phyloP scores from a whole-genome alignment of 345 rosid species.

The Stellera chamaejasme region DNA sequence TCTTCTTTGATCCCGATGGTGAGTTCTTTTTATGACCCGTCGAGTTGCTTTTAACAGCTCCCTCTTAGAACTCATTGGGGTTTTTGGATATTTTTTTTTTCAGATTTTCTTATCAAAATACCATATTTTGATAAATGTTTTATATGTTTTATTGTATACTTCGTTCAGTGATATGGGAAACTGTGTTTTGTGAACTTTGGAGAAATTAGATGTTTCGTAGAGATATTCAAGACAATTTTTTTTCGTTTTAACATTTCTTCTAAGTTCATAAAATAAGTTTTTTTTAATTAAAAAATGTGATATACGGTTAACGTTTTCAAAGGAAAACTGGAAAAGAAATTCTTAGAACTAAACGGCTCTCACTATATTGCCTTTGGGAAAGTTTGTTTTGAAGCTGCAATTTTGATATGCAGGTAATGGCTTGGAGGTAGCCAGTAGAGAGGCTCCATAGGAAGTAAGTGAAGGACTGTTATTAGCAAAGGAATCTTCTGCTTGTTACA shows the following conservation, averaged over 20 bases:
- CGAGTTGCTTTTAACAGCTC: too few species aligned
- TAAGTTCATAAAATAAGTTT: too few species aligned
- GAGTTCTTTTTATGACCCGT: slow-evolving; percentile 8
- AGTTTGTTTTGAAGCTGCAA: slow-evolving; percentile 2
- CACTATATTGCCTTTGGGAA: not conserved
- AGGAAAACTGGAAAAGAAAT: too few species aligned
- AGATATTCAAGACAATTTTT: too few species aligned
- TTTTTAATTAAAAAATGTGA: too few species aligned
- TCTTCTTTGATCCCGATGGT: slow-evolving; percentile 99
- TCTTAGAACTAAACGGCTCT: not conserved
- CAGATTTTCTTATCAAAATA: not conserved
- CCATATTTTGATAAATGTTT: not conserved
- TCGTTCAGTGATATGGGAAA: too few species aligned
- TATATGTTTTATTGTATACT: too few species aligned
- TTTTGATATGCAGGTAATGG: slow-evolving; percentile 62
- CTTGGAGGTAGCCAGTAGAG: slow-evolving; percentile 74
- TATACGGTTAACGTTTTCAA: too few species aligned
- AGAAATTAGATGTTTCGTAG: too few species aligned
- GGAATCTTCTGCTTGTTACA: not conserved
- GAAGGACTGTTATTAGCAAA: too few species aligned
- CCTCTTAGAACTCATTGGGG: not conserved
- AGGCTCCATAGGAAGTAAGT: slow-evolving; percentile 8
- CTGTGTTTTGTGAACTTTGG: too few species aligned
- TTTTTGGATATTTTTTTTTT: not conserved
- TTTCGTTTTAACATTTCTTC: too few species aligned